A percentile compares a stretch with the other conserved stretches of the same genome.
Conservation (phyloP, 2,329 filamentous ascomycete species). For the Fusarium hostae region DNA sequence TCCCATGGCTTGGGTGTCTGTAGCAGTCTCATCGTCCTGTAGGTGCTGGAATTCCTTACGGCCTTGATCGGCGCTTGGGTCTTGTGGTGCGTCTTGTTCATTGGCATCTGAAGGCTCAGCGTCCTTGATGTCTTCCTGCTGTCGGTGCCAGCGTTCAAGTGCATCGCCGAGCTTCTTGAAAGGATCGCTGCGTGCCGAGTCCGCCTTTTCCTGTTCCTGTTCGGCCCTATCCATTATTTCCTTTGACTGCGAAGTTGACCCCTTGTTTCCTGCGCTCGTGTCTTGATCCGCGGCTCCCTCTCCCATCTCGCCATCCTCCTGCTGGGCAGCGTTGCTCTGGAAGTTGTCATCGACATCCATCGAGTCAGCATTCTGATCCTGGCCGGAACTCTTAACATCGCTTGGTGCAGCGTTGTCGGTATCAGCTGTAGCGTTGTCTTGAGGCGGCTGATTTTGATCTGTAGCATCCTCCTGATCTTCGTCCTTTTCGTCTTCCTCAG, state of each 20-base stretch:
- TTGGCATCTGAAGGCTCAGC: conserved; percentile 55
- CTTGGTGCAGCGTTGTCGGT: conserved; percentile 72
- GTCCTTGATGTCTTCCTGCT: conserved; percentile 83
- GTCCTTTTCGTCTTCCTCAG: conserved; percentile 63
- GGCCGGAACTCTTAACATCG: conserved; percentile 71
- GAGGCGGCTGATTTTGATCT: conserved; percentile 50
- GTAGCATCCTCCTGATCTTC: conserved; percentile 65
- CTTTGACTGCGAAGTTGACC: conserved; percentile 61
- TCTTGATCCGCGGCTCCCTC: conserved; percentile 73
- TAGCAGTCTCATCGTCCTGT: conserved; percentile 80
- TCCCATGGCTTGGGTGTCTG: conserved; percentile 93
- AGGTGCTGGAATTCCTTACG: conserved; percentile 94
- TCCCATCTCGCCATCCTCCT: conserved; percentile 73
- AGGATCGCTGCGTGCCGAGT: conserved; percentile 68
- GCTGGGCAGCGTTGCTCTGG: conserved; percentile 69
- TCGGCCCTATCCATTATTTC: conserved; percentile 61
- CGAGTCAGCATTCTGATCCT: conserved; percentile 72
- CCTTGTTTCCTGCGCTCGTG: conserved; percentile 71
- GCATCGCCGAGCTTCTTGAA: conserved; percentile 97
- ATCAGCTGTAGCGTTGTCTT: conserved; percentile 63
- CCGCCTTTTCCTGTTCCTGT: conserved; percentile 52
- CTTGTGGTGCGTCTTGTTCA: conserved; percentile 56
- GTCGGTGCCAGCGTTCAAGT: conserved; percentile 90
- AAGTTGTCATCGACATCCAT: conserved; percentile 71
- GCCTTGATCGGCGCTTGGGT: conserved; percentile 66